These are phyloP conservation scores for Vigna hirtella DNA, from an alignment of 306 rosid species.

Conservation along the genomic window DNA sequence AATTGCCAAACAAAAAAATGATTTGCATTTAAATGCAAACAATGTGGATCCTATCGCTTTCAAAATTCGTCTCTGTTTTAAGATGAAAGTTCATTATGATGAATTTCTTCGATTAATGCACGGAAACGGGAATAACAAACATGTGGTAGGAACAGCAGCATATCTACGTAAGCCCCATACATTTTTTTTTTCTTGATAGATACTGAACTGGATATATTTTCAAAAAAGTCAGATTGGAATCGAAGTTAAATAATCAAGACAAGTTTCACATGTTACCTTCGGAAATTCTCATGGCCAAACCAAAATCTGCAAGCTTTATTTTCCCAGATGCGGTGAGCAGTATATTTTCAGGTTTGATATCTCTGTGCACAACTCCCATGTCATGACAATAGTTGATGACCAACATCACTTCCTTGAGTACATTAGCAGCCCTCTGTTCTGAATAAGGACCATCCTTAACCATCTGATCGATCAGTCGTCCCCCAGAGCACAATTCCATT, in stretches of 20 bases:
- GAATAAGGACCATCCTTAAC: slow-evolving; percentile 75
- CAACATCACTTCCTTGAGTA: slow-evolving; percentile 90
- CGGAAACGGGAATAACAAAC: not conserved
- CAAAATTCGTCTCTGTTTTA: not conserved
- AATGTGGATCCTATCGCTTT: slow-evolving; percentile 8
- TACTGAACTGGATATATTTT: not conserved
- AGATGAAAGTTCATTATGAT: slow-evolving; percentile 9
- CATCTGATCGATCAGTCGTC: slow-evolving; percentile 86
- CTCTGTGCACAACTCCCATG: slow-evolving; percentile 99
- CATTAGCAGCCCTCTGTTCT: slow-evolving; percentile 83
- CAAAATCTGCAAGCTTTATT: slow-evolving; percentile 98
- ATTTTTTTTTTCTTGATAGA: not conserved
- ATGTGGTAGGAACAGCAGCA: not conserved
- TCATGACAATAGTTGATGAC: slow-evolving; percentile 98
- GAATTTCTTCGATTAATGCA: not conserved
- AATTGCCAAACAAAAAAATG: slow-evolving; percentile 11
- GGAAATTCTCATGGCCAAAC: slow-evolving; percentile 93
- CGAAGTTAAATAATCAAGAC: slow-evolving; percentile 4
- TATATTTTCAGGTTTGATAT: slow-evolving; percentile 96
- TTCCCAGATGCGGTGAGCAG: slow-evolving; percentile 82
- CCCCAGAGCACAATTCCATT: slow-evolving; percentile 95
- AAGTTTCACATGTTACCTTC: slow-evolving; percentile 58
- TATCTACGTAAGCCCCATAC: not conserved
- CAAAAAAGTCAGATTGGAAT: not conserved
- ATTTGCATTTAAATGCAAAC: slow-evolving; percentile 19